phyloP scores from a whole-genome alignment of 345 rosid genomes.

The Diplotaxis tenuifolia region DNA sequence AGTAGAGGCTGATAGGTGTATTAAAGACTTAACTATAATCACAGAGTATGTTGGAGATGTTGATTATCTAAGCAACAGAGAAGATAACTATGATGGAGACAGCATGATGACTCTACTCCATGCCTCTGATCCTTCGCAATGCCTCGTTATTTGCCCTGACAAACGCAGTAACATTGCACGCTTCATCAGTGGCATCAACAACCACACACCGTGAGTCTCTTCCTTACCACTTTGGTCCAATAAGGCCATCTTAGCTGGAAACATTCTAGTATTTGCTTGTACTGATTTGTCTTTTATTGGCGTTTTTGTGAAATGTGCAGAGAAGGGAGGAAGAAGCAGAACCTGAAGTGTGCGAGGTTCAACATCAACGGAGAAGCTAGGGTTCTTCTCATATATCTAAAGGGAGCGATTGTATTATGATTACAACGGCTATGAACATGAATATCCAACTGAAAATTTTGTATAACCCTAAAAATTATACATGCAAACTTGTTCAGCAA shows the following conservation, averaged over 20 bases:
- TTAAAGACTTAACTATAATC: conserved; percentile 38
- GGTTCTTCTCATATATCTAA: conserved; percentile 67
- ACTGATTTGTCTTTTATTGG: not conserved
- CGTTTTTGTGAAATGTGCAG: not conserved
- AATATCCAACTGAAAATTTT: conserved; percentile 92
- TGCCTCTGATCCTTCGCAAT: conserved; percentile 52
- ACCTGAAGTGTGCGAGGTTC: conserved; percentile 84
- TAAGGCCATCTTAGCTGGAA: not conserved
- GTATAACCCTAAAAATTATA: conserved; percentile 41
- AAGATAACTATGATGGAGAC: conserved; percentile 74
- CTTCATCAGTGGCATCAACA: conserved; percentile 90
- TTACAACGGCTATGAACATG: conserved; percentile 86
- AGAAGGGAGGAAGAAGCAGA: conserved; percentile 17
- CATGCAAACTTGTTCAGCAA: not conserved
- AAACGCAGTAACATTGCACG: conserved; percentile 75
- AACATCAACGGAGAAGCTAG: conserved; percentile 79
- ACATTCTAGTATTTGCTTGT: not conserved
- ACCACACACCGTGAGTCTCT: conserved; percentile 71
- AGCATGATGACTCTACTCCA: conserved; percentile 91
- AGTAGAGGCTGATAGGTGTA: conserved; percentile 76
- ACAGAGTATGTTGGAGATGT: conserved; percentile 93
- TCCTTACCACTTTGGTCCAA: no score
- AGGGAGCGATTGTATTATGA: conserved; percentile 86
- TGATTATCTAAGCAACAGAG: conserved; percentile 73
- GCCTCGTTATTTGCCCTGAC: conserved; percentile 92